Conservation (phyloP, 2,329 filamentous ascomycete genomes). For the Drechslerella coelobrocha region DNA sequence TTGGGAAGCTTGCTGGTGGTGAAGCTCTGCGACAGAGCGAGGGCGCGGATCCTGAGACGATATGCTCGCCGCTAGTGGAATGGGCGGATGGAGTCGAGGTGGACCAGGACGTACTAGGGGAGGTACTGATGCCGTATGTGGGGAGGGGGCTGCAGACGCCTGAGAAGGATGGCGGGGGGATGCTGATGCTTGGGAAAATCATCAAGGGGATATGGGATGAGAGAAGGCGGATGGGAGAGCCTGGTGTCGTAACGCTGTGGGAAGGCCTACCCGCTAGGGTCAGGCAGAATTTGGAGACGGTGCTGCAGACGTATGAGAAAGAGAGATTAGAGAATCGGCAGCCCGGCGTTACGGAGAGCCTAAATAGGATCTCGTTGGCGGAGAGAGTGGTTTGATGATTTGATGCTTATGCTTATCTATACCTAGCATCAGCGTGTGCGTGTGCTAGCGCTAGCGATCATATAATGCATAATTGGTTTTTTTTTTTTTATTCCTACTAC, state of each 20-base stretch:
- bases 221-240: slow-evolving; percentile 66
- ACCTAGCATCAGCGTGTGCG: too few species aligned
- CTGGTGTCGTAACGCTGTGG: slow-evolving; percentile 28
- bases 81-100: slow-evolving; percentile 47
- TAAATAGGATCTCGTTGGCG: slow-evolving; percentile 46
- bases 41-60: slow-evolving; percentile 50
- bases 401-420: too few species aligned
- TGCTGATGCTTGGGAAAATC: slow-evolving; percentile 56
- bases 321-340: slow-evolving; percentile 36
- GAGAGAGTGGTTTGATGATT: slow-evolving; percentile 40
- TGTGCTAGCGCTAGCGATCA: too few species aligned
- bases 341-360: slow-evolving; percentile 28
- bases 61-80: slow-evolving; percentile 52
- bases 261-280: slow-evolving; percentile 31
- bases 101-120: slow-evolving; percentile 61
- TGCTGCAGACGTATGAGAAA: slow-evolving; percentile 38
- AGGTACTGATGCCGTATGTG: slow-evolving; percentile 57
- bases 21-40: slow-evolving; percentile 51
- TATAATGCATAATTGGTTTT: too few species aligned
- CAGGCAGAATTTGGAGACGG: slow-evolving; percentile 29
- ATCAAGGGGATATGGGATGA: slow-evolving; percentile 63
- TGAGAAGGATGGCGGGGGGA: slow-evolving; percentile 53
- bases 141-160: slow-evolving; percentile 55
- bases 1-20: slow-evolving; percentile 49
- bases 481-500: too few species aligned